Percentiles rank a stretch among this genome's conserved stretches.
Evolutionary conservation across 352 stramenopile genomes (phyloP).

Genomic region (Phytophthora agathidicida): DNA sequence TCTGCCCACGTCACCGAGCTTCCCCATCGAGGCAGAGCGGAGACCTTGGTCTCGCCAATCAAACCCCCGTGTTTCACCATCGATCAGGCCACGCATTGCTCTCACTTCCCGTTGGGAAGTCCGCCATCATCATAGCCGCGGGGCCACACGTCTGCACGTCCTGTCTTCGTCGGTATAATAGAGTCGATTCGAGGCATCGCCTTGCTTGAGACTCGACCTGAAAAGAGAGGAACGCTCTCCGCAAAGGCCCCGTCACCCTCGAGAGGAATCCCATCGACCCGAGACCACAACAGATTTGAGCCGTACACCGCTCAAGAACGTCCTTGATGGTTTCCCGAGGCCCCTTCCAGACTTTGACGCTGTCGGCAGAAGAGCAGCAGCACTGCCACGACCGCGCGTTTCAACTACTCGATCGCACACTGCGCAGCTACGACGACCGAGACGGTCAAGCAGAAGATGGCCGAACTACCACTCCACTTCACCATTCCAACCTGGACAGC

Average conservation of each 20-base stretch:
- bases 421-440: conserved; percentile 36
- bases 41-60: conserved; percentile 10
- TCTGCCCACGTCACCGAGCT: conserved; percentile 2
- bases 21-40: conserved; percentile 1
- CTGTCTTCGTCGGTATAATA: conserved; percentile 16
- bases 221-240: conserved; percentile 3
- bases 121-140: conserved; percentile 24
- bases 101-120: conserved; percentile 4
- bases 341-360: background rate
- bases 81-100: background rate
- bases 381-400: conserved; percentile 24
- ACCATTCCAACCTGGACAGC: conserved; percentile 29
- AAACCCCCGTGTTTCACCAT: conserved; percentile 10
- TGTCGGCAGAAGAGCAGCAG: conserved; percentile 13
- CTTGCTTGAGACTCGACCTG: background rate
- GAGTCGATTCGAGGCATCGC: background rate
- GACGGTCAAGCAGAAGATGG: conserved; percentile 12
- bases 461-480: background rate
- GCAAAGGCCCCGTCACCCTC: too few relatives aligned
- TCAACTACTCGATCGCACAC: conserved; percentile 31
- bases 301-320: too few relatives aligned
- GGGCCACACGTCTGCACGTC: conserved; percentile 1
- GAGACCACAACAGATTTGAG: conserved; percentile 2
- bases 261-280: background rate
- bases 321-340: conserved; percentile 2